A percentile compares a stretch with the other conserved stretches of the same genome.
Evolutionary conservation across 1,284 basidiomycete genomes (phyloP).

Genomic region (Apiotrichum domesticum): DNA sequence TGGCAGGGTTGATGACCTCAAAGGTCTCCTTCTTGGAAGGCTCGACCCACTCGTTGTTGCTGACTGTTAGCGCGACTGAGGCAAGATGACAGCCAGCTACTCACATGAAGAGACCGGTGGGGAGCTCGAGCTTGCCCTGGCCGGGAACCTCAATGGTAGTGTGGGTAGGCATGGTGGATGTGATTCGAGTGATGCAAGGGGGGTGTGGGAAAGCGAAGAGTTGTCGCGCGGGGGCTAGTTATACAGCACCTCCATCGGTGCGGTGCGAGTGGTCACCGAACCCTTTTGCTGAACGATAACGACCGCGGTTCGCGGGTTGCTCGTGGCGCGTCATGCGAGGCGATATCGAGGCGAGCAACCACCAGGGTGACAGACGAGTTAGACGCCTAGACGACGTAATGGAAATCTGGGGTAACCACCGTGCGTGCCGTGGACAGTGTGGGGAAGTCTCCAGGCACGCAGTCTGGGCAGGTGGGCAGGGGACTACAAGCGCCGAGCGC

Average conservation of each 20-base stretch:
- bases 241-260: background rate
- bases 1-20: conserved; percentile 49
- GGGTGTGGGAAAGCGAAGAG: background rate
- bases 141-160: conserved; percentile 19
- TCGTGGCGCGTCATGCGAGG: too few relatives aligned
- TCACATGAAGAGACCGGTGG: conserved; percentile 77
- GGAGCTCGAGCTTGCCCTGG: conserved; percentile 54
- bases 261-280: too few relatives aligned
- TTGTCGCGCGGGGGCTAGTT: background rate
- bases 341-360: too few relatives aligned
- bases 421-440: too few relatives aligned
- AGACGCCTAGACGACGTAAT: too few relatives aligned
- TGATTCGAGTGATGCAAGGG: background rate
- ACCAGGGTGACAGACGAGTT: too few relatives aligned
- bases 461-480: too few relatives aligned
- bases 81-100: background rate
- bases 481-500: too few relatives aligned
- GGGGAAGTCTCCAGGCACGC: too few relatives aligned
- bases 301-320: too few relatives aligned
- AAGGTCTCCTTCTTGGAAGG: conserved; percentile 27
- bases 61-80: conserved; percentile 7
- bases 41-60: conserved; percentile 35
- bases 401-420: too few relatives aligned
- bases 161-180: conserved; percentile 7
- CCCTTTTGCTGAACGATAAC: too few relatives aligned